Conservation (phyloP, 352 stramenopile genomes). For the Pythium pyrilobum region DNA sequence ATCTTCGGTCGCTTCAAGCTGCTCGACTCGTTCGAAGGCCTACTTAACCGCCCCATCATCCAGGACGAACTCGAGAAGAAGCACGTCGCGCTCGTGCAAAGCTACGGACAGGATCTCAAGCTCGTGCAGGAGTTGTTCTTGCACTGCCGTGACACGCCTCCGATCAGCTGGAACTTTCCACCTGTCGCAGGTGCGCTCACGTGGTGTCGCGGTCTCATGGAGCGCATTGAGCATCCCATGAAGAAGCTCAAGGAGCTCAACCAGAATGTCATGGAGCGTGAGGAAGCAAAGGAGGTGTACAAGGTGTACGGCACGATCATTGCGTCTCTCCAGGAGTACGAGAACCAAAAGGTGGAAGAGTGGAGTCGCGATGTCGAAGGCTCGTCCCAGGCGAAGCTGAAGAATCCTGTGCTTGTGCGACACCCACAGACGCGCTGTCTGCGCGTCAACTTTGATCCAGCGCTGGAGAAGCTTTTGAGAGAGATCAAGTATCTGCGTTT, state of each 20-base stretch:
- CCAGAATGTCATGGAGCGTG: conserved; percentile 95
- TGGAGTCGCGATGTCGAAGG: conserved; percentile 95
- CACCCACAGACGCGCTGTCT: conserved; percentile 89
- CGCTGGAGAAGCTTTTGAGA: conserved; percentile 93
- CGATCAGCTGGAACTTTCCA: conserved; percentile 94
- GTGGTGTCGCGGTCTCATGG: conserved; percentile 95
- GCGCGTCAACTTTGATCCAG: conserved; percentile 97
- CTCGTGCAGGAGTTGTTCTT: conserved; percentile 97
- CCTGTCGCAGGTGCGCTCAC: conserved; percentile 93
- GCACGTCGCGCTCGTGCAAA: conserved; percentile 95
- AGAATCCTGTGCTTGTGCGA: conserved; percentile 91
- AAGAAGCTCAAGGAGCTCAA: conserved; percentile 96
- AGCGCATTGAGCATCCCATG: conserved; percentile 96
- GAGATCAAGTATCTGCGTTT: conserved; percentile 98
- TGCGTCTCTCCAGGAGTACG: conserved; percentile 95
- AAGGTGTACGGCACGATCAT: conserved; percentile 97
- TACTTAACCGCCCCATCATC: conserved; percentile 94
- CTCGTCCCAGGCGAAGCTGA: conserved; percentile 94
- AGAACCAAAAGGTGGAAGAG: conserved; percentile 96
- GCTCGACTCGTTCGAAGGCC: conserved; percentile 95
- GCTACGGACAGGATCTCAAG: conserved; percentile 95
- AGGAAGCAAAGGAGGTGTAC: conserved; percentile 98
- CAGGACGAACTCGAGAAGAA: conserved; percentile 97
- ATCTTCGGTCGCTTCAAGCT: conserved; percentile 98
- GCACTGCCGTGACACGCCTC: conserved; percentile 88